Percentiles rank a stretch among this genome's conserved stretches.
These are phyloP conservation scores for Fallopia convolvulus DNA, from an alignment of 148 eudicot genomes.

Conservation along the genomic window DNA sequence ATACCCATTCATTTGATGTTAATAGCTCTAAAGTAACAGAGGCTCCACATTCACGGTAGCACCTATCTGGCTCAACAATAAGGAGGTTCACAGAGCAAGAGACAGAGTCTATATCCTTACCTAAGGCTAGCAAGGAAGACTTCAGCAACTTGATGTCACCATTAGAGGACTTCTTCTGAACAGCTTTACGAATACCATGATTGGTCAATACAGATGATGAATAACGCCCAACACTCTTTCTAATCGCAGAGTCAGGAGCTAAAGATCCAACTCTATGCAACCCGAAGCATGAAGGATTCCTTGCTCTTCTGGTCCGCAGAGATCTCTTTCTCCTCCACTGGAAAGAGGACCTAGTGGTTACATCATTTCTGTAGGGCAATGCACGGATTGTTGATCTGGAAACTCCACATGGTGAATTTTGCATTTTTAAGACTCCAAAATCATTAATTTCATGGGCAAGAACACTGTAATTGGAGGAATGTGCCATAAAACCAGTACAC, in stretches of 20 bases:
- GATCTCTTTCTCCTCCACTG: constrained; percentile 62
- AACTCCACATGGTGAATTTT: constrained; percentile 16
- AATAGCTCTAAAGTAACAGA: constrained; percentile 41
- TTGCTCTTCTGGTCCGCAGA: constrained; percentile 46
- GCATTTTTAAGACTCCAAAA: not conserved
- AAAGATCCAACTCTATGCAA: constrained; percentile 23
- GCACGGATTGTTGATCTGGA: constrained; percentile 22
- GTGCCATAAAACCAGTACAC: constrained; percentile 7
- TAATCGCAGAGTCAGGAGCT: constrained; percentile 23
- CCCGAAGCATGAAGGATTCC: constrained; percentile 33
- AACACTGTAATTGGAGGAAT: not conserved
- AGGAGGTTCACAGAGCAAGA: constrained; percentile 54
- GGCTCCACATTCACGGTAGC: constrained; percentile 63
- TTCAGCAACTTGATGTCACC: constrained; percentile 26
- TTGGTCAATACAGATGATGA: constrained; percentile 10
- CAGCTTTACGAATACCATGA: constrained; percentile 29
- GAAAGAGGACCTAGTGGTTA: constrained; percentile 27
- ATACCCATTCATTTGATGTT: constrained; percentile 48
- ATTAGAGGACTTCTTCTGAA: constrained; percentile 20
- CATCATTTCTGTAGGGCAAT: constrained; percentile 26
- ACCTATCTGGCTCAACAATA: constrained; percentile 57
- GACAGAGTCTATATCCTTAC: constrained; percentile 32
- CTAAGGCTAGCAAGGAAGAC: constrained; percentile 22
- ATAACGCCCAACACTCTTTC: constrained; percentile 10
- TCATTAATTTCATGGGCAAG: constrained; percentile 11